Percentiles rank a stretch among this genome's conserved stretches.
Evolutionary conservation across 2,329 filamentous ascomycete species (phyloP).

Genomic region (Zasmidium citrigriseum): DNA sequence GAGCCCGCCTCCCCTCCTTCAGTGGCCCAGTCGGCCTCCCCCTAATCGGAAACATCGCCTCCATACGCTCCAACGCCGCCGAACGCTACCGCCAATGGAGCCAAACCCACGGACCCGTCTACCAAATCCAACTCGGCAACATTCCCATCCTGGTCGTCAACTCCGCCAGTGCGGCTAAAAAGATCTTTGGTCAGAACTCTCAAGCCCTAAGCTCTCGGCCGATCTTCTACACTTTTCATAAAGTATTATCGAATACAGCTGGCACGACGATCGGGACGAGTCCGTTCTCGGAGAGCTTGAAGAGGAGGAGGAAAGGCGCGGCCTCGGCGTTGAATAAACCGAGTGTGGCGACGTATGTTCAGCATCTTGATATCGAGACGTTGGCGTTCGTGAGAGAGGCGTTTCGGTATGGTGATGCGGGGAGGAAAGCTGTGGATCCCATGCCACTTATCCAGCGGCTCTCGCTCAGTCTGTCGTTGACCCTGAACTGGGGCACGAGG

Average conservation of each 20-base stretch:
- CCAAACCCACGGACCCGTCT: constrained; percentile 43
- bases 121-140: constrained; percentile 50
- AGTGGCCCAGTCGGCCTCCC: constrained; percentile 41
- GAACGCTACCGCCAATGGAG: constrained; percentile 48
- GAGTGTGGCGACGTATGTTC: constrained; percentile 62
- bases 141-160: constrained; percentile 48
- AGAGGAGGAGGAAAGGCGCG: constrained; percentile 64
- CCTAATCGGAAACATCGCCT: constrained; percentile 44
- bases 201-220: constrained; percentile 45
- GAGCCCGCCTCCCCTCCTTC: constrained; percentile 41
- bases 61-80: constrained; percentile 45
- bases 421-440: constrained; percentile 58
- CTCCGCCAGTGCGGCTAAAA: constrained; percentile 42
- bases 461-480: constrained; percentile 62
- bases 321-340: constrained; percentile 67
- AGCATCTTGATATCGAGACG: constrained; percentile 64
- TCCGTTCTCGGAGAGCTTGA: constrained; percentile 66
- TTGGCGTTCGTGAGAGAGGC: constrained; percentile 64
- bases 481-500: constrained; percentile 66
- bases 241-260: constrained; percentile 63
- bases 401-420: constrained; percentile 58
- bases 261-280: constrained; percentile 70
- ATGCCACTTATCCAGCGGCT: constrained; percentile 70
- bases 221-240: constrained; percentile 50
- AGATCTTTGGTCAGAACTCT: constrained; percentile 45